Evolutionary conservation across 805 yeast species (phyloP).

Genomic region (Kregervanrija fluxuum): DNA sequence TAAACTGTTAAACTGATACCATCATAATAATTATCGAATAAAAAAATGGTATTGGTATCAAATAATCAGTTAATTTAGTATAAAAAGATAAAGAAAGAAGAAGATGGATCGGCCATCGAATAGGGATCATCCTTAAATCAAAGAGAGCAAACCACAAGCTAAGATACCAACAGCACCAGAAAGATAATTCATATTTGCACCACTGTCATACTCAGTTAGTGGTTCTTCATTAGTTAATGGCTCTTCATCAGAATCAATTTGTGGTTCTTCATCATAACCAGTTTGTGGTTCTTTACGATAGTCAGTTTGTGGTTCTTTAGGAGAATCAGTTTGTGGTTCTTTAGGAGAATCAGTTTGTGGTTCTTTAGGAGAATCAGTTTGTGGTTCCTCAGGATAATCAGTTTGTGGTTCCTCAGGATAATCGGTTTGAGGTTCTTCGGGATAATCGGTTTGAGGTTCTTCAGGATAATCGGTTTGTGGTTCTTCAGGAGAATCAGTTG

Average conservation of each 20-base stretch:
- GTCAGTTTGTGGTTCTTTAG: neutral
- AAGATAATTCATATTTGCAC: constrained; percentile 4
- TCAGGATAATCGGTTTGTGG: neutral
- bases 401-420: neutral
- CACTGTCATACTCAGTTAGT: constrained; percentile 4
- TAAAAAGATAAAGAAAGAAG: neutral
- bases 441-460: neutral
- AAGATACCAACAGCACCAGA: constrained; percentile 15
- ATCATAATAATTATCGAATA: neutral
- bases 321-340: neutral
- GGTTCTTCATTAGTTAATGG: neutral
- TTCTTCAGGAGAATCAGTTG: neutral
- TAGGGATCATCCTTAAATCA: constrained; percentile 9
- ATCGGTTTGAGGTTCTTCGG: no score
- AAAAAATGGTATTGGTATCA: neutral
- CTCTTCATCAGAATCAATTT: neutral
- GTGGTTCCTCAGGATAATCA: neutral
- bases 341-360: neutral
- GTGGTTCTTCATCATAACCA: neutral
- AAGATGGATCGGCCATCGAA: neutral
- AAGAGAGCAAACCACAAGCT: constrained; percentile 18
- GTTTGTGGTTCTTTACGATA: neutral
- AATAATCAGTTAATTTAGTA: neutral
- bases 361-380: neutral
- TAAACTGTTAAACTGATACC: no score